Conservation (phyloP, 2,329 filamentous ascomycete species). For the Canariomyces notabilis region DNA sequence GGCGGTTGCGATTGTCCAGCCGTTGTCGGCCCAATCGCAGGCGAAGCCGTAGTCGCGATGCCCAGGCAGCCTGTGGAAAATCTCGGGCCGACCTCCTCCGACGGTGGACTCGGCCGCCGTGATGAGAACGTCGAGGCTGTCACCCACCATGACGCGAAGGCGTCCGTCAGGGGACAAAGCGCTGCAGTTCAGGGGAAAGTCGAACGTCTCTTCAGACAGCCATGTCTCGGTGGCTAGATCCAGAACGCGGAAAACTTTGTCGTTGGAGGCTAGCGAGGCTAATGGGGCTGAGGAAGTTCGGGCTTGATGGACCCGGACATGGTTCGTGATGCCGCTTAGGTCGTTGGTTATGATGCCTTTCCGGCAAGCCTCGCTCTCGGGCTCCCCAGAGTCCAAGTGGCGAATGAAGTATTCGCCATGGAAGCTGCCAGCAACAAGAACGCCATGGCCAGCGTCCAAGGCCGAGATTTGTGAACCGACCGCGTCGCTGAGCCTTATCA, state of each 20-base stretch:
- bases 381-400: constrained; percentile 36
- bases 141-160: constrained; percentile 68
- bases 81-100: constrained; percentile 30
- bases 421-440: constrained; percentile 57
- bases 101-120: constrained; percentile 56
- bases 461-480: constrained; percentile 44
- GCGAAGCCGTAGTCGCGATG: constrained; percentile 70
- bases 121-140: constrained; percentile 60
- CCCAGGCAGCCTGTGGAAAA: constrained; percentile 53
- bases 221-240: constrained; percentile 57
- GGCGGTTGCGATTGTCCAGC: constrained; percentile 69
- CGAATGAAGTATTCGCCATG: constrained; percentile 51
- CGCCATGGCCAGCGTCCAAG: constrained; percentile 46
- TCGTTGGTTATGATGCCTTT: constrained; percentile 46
- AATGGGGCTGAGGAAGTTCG: constrained; percentile 48
- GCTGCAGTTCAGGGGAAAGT: constrained; percentile 65
- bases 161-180: constrained; percentile 67
- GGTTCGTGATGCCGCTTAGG: constrained; percentile 58
- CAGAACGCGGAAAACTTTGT: constrained; percentile 52
- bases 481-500: constrained; percentile 40
- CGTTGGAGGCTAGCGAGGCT: constrained; percentile 60
- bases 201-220: constrained; percentile 47
- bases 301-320: constrained; percentile 53
- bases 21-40: constrained; percentile 75
- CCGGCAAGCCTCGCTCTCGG: constrained; percentile 32